Base-by-base conservation (phyloP, 1,139 yeast species). In the Nakaseomyces uthaithaninus region DNA sequence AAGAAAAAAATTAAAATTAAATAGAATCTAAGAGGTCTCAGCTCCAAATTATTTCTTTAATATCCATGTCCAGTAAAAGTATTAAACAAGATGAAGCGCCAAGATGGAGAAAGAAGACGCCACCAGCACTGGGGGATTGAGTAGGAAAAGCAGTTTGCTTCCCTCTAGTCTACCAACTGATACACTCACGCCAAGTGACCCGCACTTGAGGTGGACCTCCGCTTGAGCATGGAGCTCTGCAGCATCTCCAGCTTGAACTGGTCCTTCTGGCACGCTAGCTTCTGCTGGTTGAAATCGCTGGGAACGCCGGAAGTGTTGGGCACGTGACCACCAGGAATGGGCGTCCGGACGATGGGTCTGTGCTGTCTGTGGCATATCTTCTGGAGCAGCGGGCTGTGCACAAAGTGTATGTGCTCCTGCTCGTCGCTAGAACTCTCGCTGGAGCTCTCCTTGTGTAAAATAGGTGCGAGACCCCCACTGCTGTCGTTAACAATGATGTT, bases 141-240 rank as follows among this genome's bases (percentile, higher is more conserved):
- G n/a, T n/a, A n/a, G n/a, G n/a, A n/a, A n/a, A n/a, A n/a, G n/a
- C n/a, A n/a, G n/a, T n/a, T n/a, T n/a, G n/a, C n/a, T n/a, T n/a
- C n/a, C n/a, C n/a, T n/a, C n/a, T n/a, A n/a, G n/a, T n/a, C n/a
- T n/a, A n/a, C n/a, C n/a, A n/a, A n/a, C n/a, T n/a, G 25, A 22
- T 22, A 11, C 25, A 22, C 9, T 19, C n/a, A 31, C 6, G 17
- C 35, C 25, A 19, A 31, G 25, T 20, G 35, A 12, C 35, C 35
- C 3, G 35, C 35, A 31, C 35, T 31, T 31, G 35, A 31, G 9
- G 35, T 31, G 7, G 35, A 31, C 16, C 49, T 44, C 33, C 50
- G 45, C 37, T 44, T 45, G 18, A 47, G 39, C 48, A 46, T 41
- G 10, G 49, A 44, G 25, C 51, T 47, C 30, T 47, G 45, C 22